These are phyloP conservation scores for Mycena albidolilacea DNA, from an alignment of 768 basidiomycete genomes.

Conservation along the genomic window DNA sequence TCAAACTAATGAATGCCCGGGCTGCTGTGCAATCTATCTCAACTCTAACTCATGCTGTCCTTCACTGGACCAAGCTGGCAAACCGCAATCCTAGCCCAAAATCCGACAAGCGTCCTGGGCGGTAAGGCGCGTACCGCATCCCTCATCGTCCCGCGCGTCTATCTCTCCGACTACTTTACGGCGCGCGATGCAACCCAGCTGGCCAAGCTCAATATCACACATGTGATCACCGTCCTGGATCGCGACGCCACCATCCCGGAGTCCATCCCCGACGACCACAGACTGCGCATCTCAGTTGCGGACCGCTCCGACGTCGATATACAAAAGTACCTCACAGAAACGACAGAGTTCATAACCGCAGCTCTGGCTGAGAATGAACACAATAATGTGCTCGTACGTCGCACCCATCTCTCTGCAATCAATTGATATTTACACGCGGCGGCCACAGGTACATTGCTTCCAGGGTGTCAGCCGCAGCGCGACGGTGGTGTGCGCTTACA, in stretches of 20 bases:
- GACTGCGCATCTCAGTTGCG: constrained; percentile 66
- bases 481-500: constrained; percentile 83
- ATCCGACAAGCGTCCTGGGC: constrained; percentile 22
- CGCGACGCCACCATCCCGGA: constrained; percentile 60
- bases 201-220: constrained; percentile 75
- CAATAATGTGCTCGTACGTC: constrained; percentile 67
- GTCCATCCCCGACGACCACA: constrained; percentile 56
- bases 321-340: constrained; percentile 59
- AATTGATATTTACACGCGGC: constrained; percentile 10
- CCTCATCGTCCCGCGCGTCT: constrained; percentile 65
- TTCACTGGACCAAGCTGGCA: constrained; percentile 39
- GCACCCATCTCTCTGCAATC: not conserved
- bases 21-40: not conserved
- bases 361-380: constrained; percentile 61
- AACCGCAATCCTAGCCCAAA: constrained; percentile 28
- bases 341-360: constrained; percentile 67
- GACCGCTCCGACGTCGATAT: constrained; percentile 62
- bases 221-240: constrained; percentile 79
- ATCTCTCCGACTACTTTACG: constrained; percentile 73
- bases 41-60: constrained; percentile 29
- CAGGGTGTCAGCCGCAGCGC: constrained; percentile 84
- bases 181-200: constrained; percentile 62
- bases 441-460: constrained; percentile 78
- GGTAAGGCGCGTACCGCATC: constrained; percentile 28
- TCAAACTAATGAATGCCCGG: too few species aligned